These are phyloP conservation scores for Annulohypoxylon nitens DNA, from an alignment of 495 filamentous ascomycete genomes.

Conservation along the genomic window DNA sequence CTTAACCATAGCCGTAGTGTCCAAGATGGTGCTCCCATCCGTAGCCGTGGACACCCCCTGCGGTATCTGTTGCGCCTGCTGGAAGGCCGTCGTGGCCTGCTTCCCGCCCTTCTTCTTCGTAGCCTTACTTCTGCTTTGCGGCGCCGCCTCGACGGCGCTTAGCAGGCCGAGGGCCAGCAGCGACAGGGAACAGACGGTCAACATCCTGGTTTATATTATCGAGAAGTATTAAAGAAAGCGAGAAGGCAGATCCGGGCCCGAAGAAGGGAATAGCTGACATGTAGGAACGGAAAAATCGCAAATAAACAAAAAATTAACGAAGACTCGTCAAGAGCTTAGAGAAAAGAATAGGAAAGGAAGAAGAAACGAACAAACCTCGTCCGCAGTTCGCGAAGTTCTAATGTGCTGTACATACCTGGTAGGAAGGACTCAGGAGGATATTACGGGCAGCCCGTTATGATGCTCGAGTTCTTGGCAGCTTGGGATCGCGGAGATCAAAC, in stretches of 20 bases:
- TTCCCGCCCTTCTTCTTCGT: conserved; percentile 10
- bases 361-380: conserved; percentile 31
- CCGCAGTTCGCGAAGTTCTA: conserved; percentile 16
- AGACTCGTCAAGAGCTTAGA: conserved; percentile 46
- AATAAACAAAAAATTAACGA: conserved; percentile 24
- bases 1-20: conserved; percentile 63
- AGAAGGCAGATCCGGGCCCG: conserved; percentile 22
- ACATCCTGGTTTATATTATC: conserved; percentile 43
- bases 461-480: conserved; percentile 23
- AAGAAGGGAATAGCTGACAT: conserved; percentile 22
- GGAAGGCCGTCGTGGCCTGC: conserved; percentile 52
- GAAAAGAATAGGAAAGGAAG: conserved; percentile 22
- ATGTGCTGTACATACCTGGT: neutral
- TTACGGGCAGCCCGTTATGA: conserved; percentile 11
- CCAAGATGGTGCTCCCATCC: conserved; percentile 63
- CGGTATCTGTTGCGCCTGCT: conserved; percentile 55
- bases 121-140: conserved; percentile 41
- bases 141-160: conserved; percentile 48
- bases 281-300: neutral
- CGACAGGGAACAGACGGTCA: conserved; percentile 48
- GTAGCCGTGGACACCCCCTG: conserved; percentile 56
- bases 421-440: neutral
- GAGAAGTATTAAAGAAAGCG: conserved; percentile 13
- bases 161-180: conserved; percentile 40
- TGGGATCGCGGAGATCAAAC: conserved; percentile 44